Conservation (phyloP, 768 basidiomycete species). For the Mycena venus region DNA sequence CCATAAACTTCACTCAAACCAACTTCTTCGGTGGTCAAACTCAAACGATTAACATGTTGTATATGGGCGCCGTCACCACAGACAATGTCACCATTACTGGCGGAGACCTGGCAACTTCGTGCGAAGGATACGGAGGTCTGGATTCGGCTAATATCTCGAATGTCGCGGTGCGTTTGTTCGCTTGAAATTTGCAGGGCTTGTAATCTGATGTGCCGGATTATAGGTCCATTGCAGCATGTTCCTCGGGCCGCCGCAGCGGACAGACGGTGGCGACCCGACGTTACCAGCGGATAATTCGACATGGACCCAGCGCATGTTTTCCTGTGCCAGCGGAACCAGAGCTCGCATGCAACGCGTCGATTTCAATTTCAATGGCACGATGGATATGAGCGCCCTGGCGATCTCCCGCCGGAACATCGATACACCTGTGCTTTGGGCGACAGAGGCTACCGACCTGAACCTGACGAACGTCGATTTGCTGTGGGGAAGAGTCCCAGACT, state of each 20-base stretch:
- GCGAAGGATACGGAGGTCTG: conserved; percentile 33
- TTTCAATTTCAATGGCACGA: conserved; percentile 30
- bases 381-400: conserved; percentile 4
- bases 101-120: conserved; percentile 1
- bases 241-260: conserved; percentile 33
- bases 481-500: conserved; percentile 30
- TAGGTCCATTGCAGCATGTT: conserved; percentile 34
- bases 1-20: conserved; percentile 8
- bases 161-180: conserved; percentile 22
- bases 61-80: not conserved
- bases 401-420: conserved; percentile 26
- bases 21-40: conserved; percentile 16
- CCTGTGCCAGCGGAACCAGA: conserved; percentile 35
- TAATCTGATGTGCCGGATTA: not conserved
- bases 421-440: conserved; percentile 30
- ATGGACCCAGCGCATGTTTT: conserved; percentile 35
- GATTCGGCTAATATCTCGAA: conserved; percentile 38
- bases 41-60: conserved; percentile 3
- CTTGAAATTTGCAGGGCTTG: not conserved
- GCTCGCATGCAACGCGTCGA: conserved; percentile 28
- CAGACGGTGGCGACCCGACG: conserved; percentile 36
- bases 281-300: conserved; percentile 32
- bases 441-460: conserved; percentile 14
- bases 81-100: not conserved
- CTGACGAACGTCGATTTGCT: conserved; percentile 30